Conservation (phyloP, 2,329 filamentous ascomycete genomes). For the Ceratocystis diversiconidia region DNA sequence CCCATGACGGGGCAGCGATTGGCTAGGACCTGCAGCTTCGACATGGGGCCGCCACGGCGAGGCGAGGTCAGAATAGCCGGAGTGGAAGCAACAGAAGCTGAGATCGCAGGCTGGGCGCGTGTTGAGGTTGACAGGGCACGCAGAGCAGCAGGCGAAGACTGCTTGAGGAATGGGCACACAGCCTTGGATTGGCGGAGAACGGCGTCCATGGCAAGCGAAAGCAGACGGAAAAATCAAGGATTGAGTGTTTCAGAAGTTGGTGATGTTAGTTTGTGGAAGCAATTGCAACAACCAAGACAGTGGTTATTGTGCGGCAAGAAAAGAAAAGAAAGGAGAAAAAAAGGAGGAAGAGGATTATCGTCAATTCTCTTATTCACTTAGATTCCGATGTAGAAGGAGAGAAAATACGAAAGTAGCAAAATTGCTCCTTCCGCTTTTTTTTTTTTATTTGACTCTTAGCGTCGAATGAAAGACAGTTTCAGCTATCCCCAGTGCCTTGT, state of each 20-base stretch:
- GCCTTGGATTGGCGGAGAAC: slow-evolving; percentile 89
- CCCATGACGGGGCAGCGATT: slow-evolving; percentile 97
- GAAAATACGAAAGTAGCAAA: not conserved
- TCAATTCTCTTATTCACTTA: not conserved
- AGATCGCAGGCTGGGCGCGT: slow-evolving; percentile 34
- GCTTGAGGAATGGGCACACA: slow-evolving; percentile 95
- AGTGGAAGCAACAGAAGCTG: slow-evolving; percentile 25
- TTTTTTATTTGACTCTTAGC: not conserved
- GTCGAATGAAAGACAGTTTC: not conserved
- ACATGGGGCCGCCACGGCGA: slow-evolving; percentile 83
- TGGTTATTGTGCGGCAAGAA: not conserved
- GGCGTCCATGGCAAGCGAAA: slow-evolving; percentile 56
- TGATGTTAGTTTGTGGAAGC: not conserved
- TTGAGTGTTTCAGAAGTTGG: not conserved
- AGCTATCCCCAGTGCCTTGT: not conserved
- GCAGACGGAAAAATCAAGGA: not conserved
- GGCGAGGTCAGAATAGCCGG: slow-evolving; percentile 29
- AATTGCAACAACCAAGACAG: not conserved
- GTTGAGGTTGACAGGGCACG: slow-evolving; percentile 71
- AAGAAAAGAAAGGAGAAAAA: slow-evolving; percentile 5
- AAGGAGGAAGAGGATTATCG: slow-evolving; percentile 1
- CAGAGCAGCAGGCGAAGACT: slow-evolving; percentile 80
- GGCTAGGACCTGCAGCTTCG: slow-evolving; percentile 86
- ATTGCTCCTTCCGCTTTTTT: not conserved
- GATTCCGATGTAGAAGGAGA: not conserved